phyloP scores from a whole-genome alignment of 1,139 yeast species.

The Lodderomyces metapsilosis region DNA sequence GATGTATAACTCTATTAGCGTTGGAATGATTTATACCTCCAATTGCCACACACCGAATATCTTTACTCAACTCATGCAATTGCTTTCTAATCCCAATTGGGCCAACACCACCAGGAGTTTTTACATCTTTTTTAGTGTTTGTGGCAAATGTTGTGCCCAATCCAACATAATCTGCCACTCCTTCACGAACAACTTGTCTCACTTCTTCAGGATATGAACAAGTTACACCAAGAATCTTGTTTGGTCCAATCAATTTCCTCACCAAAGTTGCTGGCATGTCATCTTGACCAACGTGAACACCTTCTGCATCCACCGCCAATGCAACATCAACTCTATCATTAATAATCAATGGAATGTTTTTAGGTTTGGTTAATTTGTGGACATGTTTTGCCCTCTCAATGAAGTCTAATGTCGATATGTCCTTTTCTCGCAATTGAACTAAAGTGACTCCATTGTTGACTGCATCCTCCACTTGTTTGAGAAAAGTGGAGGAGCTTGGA shows the following conservation, averaged over 20 bases:
- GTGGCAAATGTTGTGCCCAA: constrained; percentile 83
- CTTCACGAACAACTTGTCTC: constrained; percentile 50
- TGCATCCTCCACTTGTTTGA: constrained; percentile 60
- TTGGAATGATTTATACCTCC: constrained; percentile 81
- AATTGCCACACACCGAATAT: constrained; percentile 66
- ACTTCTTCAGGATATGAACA: constrained; percentile 63
- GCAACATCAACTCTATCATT: constrained; percentile 92
- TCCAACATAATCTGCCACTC: constrained; percentile 77
- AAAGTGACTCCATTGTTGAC: constrained; percentile 73
- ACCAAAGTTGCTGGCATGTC: constrained; percentile 72
- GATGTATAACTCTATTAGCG: constrained; percentile 54
- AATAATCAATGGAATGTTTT: constrained; percentile 74
- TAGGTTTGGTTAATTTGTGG: constrained; percentile 57
- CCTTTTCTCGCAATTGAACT: constrained; percentile 83
- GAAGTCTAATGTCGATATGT: constrained; percentile 66
- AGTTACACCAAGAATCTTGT: constrained; percentile 79
- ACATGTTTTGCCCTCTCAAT: constrained; percentile 59
- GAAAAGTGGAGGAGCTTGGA: constrained; percentile 60
- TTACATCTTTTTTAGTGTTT: constrained; percentile 57
- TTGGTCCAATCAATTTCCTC: constrained; percentile 64
- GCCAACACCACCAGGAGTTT: constrained; percentile 52
- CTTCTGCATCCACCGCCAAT: constrained; percentile 85
- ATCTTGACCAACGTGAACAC: constrained; percentile 92
- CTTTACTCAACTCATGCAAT: constrained; percentile 26
- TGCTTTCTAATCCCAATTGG: constrained; percentile 62